Conservation (phyloP, 2,329 filamentous ascomycete species). For the Aspergillus tamarii region DNA sequence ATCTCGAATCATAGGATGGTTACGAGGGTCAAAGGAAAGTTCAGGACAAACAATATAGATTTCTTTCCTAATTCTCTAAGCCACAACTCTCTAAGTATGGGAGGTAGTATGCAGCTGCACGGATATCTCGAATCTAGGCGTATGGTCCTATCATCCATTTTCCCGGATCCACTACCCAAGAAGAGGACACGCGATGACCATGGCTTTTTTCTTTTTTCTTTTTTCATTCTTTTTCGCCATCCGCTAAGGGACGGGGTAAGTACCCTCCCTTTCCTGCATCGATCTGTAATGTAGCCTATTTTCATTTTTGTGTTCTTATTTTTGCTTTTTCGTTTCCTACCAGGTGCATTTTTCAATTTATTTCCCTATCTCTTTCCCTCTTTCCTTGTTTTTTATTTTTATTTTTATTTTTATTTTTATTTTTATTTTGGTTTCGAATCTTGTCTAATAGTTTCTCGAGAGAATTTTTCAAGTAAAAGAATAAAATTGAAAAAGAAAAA, state of each 20-base stretch:
- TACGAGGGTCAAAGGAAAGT: not conserved
- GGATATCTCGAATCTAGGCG: slow-evolving; percentile 20
- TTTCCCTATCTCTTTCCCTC: not conserved
- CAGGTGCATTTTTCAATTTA: not conserved
- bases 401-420: not conserved
- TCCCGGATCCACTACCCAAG: slow-evolving; percentile 21
- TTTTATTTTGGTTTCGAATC: not conserved
- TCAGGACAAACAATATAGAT: slow-evolving; percentile 1
- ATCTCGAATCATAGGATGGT: not conserved
- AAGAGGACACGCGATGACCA: slow-evolving; percentile 25
- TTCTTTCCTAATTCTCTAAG: not conserved
- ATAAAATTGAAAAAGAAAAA: not conserved
- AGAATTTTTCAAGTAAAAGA: not conserved
- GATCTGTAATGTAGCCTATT: not conserved
- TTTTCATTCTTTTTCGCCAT: slow-evolving; percentile 5
- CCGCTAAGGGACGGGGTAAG: slow-evolving; percentile 12
- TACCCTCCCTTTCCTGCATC: not conserved
- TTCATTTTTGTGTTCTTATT: not conserved
- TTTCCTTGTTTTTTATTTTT: not conserved
- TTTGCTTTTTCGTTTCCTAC: slow-evolving; percentile 3
- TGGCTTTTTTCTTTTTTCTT: slow-evolving; percentile 10
- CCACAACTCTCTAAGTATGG: slow-evolving; percentile 4
- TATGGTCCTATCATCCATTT: slow-evolving; percentile 16
- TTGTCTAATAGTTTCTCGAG: not conserved
- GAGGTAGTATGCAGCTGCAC: slow-evolving; percentile 15